A percentile compares a stretch with the other conserved stretches of the same genome.
Conservation (phyloP, 345 rosid species). For the Firmiana major region DNA sequence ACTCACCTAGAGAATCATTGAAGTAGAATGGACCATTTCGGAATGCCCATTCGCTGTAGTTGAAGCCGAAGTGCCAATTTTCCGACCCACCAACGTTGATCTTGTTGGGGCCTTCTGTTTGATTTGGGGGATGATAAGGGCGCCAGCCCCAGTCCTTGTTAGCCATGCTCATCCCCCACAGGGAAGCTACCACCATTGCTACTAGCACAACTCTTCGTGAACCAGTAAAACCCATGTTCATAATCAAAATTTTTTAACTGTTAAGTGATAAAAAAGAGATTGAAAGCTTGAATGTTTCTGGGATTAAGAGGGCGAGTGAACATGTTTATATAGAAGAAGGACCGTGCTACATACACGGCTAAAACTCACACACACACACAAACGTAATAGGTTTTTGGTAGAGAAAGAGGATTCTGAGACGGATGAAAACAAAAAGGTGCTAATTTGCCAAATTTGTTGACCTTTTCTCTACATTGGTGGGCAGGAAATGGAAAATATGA, state of each 20-base stretch:
- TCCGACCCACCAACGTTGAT: constrained; percentile 63
- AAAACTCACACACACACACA: no score
- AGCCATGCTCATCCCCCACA: constrained; percentile 24
- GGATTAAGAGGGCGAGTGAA: no score
- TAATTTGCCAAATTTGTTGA: neutral
- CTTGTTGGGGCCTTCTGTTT: constrained; percentile 29
- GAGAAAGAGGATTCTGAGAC: neutral
- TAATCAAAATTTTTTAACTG: no score
- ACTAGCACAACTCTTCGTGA: neutral
- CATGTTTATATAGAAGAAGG: no score
- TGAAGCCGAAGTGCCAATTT: constrained; percentile 58
- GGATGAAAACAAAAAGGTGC: constrained; percentile 19
- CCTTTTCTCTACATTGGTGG: neutral
- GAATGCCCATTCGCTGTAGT: constrained; percentile 57
- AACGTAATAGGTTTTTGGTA: no score
- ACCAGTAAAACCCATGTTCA: neutral
- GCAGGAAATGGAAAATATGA: neutral
- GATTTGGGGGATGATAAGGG: constrained; percentile 12
- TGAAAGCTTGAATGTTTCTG: no score
- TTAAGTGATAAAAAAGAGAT: no score
- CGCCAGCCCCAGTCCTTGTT: constrained; percentile 21
- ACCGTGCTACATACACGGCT: no score
- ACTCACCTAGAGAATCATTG: constrained; percentile 66
- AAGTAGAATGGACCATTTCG: constrained; percentile 54
- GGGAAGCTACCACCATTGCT: neutral